Conservation (phyloP, 2,329 filamentous ascomycete species). For the Sporothrix brunneoviolacea region DNA sequence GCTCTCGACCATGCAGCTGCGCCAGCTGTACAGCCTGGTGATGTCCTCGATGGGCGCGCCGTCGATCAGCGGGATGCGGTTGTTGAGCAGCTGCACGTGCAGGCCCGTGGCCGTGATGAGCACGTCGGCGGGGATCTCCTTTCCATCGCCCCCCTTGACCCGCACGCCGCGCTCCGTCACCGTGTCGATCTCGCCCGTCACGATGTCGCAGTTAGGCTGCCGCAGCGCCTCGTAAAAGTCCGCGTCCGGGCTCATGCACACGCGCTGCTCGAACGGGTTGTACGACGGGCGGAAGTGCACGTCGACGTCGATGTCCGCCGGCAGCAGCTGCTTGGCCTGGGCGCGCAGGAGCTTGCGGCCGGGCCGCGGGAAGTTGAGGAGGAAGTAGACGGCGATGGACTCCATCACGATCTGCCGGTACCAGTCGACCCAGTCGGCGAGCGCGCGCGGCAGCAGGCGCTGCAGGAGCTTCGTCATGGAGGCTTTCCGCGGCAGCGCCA, state of each 20-base stretch:
- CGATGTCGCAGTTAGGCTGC: constrained; percentile 32
- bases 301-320: constrained; percentile 45
- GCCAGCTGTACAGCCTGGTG: constrained; percentile 48
- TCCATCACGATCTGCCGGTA: constrained; percentile 42
- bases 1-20: constrained; percentile 53
- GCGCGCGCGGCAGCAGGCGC: constrained; percentile 38
- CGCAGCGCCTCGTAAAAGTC: constrained; percentile 45
- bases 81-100: constrained; percentile 48
- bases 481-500: constrained; percentile 43
- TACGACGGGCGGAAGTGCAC: constrained; percentile 61
- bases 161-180: constrained; percentile 38
- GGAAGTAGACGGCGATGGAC: constrained; percentile 42
- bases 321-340: constrained; percentile 43
- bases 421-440: constrained; percentile 42
- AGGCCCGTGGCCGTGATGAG: constrained; percentile 62
- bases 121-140: constrained; percentile 47
- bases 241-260: constrained; percentile 58
- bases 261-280: constrained; percentile 64
- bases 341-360: constrained; percentile 42
- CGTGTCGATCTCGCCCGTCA: constrained; percentile 39
- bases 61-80: constrained; percentile 45
- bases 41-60: constrained; percentile 37
- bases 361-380: constrained; percentile 44
- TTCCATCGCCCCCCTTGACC: constrained; percentile 28
- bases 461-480: constrained; percentile 31